Evolutionary conservation across 306 rosid species (phyloP).

Genomic region (Sechiopsis laciniata): DNA sequence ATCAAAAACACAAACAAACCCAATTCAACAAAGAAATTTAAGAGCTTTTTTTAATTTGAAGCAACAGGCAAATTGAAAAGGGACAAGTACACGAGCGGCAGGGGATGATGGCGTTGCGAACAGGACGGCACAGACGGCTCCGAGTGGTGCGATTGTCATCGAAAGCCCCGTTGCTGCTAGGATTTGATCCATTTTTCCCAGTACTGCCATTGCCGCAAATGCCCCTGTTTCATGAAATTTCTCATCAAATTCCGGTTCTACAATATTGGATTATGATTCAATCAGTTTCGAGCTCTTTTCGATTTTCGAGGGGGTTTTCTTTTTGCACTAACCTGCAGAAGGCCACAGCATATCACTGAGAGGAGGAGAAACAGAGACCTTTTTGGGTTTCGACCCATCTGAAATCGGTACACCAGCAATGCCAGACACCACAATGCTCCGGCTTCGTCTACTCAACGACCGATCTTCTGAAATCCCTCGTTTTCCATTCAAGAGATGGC

Average conservation of each 20-base stretch:
- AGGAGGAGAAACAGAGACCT: constrained; percentile 48
- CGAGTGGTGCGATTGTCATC: constrained; percentile 75
- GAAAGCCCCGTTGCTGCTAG: constrained; percentile 72
- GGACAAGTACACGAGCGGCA: constrained; percentile 60
- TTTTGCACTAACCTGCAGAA: constrained; percentile 52
- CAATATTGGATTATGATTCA: background rate
- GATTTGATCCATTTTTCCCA: constrained; percentile 78
- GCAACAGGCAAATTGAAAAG: background rate
- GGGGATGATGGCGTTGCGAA: constrained; percentile 80
- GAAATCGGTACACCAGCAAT: constrained; percentile 45
- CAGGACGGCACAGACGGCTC: constrained; percentile 80
- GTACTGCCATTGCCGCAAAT: constrained; percentile 78
- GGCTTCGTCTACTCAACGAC: constrained; percentile 22
- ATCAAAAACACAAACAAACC: constrained; percentile 17
- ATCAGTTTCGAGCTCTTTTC: no score
- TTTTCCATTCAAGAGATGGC: background rate
- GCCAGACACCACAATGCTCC: constrained; percentile 46
- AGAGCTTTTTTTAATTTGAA: no score
- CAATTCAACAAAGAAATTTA: background rate
- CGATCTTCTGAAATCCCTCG: background rate
- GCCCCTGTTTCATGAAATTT: constrained; percentile 44
- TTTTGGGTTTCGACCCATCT: constrained; percentile 71
- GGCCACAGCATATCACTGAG: constrained; percentile 92
- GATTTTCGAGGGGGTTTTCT: background rate
- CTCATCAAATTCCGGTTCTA: background rate